Conservation (phyloP, 768 basidiomycete genomes). For the Paxillus ammoniavirescens region DNA sequence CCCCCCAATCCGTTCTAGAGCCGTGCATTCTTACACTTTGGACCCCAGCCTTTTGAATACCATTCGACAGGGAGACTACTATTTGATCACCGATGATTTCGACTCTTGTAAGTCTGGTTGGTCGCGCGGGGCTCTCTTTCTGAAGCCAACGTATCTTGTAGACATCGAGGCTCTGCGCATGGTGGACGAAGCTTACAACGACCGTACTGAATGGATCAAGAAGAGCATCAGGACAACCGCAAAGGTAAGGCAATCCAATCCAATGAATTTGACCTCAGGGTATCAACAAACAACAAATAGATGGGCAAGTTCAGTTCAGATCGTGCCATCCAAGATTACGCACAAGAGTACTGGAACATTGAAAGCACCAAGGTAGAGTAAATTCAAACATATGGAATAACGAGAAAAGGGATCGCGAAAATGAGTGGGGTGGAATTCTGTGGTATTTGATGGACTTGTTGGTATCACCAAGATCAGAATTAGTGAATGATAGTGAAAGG, state of each 20-base stretch:
- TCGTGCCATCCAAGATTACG: conserved; percentile 88
- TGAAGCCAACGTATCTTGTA: conserved; percentile 22
- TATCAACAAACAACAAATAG: conserved; percentile 36
- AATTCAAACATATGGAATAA: background rate
- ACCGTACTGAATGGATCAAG: conserved; percentile 87
- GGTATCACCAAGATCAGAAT: background rate
- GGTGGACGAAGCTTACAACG: conserved; percentile 86
- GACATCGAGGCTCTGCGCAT: conserved; percentile 81
- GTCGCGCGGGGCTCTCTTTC: background rate
- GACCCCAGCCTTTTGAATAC: conserved; percentile 63
- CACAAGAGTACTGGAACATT: conserved; percentile 84
- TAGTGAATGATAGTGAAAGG: conserved; percentile 5
- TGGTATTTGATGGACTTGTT: conserved; percentile 12
- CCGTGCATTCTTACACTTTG: conserved; percentile 17
- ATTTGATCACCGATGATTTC: conserved; percentile 89
- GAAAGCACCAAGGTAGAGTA: conserved; percentile 43
- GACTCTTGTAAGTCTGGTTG: conserved; percentile 66
- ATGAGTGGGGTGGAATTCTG: background rate
- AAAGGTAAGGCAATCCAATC: conserved; percentile 46
- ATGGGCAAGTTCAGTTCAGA: conserved; percentile 99
- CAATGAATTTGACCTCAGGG: conserved; percentile 65
- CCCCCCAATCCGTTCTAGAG: conserved; percentile 9
- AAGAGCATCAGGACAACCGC: conserved; percentile 85
- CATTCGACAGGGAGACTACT: conserved; percentile 73
- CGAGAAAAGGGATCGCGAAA: background rate